Percentiles rank a stretch among this genome's conserved stretches.
Conservation (phyloP, 2,329 filamentous ascomycete genomes). For the Aschersonia sp. region DNA sequence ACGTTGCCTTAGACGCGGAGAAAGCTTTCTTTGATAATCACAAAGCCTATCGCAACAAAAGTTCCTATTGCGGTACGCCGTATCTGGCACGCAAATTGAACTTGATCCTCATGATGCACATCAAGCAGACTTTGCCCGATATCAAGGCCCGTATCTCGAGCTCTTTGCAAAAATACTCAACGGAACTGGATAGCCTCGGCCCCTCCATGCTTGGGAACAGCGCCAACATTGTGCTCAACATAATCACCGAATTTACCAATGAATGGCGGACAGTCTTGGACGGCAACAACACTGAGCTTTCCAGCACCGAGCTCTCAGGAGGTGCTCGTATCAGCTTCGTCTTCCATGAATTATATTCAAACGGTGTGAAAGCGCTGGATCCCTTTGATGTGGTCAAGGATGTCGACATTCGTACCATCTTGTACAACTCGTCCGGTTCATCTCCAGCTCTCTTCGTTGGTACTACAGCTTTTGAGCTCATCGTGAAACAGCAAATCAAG, state of each 20-base stretch:
- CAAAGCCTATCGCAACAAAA: constrained; percentile 97
- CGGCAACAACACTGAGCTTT: constrained; percentile 92
- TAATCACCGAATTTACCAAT: constrained; percentile 97
- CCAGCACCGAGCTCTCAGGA: constrained; percentile 84
- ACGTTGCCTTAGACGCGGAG: constrained; percentile 80
- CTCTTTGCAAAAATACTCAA: constrained; percentile 80
- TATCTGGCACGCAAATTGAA: constrained; percentile 96
- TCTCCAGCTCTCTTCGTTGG: constrained; percentile 94
- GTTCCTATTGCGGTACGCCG: constrained; percentile 93
- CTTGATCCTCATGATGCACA: constrained; percentile 99
- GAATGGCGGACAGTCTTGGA: constrained; percentile 95
- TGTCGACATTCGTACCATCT: constrained; percentile 87
- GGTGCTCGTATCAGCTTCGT: constrained; percentile 98
- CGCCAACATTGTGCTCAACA: constrained; percentile 91
- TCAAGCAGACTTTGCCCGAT: constrained; percentile 96
- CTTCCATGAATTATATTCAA: constrained; percentile 96
- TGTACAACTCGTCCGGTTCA: constrained; percentile 98
- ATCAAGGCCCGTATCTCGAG: constrained; percentile 96
- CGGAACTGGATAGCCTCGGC: constrained; percentile 70
- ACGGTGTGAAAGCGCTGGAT: constrained; percentile 94
- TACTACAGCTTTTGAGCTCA: constrained; percentile 94
- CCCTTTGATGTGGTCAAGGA: constrained; percentile 97
- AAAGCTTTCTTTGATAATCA: constrained; percentile 97
- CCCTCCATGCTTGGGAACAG: constrained; percentile 94
- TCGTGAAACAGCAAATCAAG: constrained; percentile 98